phyloP scores from a whole-genome alignment of 1,139 yeast species.

The Hyphopichia buzzinii region DNA sequence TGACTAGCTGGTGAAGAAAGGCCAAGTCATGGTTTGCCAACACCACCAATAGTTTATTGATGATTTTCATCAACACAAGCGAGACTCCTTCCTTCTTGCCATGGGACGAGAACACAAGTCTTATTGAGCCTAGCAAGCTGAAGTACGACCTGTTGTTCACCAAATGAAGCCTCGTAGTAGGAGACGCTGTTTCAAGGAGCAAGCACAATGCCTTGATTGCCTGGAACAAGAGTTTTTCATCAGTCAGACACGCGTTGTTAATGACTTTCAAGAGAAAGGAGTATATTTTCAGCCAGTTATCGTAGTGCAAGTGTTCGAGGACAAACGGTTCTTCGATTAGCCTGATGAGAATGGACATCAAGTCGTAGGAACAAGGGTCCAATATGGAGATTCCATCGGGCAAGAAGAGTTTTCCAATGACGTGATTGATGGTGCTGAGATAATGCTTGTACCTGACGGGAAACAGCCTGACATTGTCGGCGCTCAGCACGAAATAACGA shows the following conservation, averaged over 20 bases:
- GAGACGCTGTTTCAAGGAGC: background rate
- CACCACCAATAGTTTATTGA: slow-evolving; percentile 35
- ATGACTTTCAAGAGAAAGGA: slow-evolving; percentile 18
- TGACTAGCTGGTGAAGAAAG: slow-evolving; percentile 27
- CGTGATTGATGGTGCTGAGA: slow-evolving; percentile 21
- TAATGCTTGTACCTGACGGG: slow-evolving; percentile 26
- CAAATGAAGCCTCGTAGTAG: slow-evolving; percentile 17
- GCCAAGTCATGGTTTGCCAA: slow-evolving; percentile 31
- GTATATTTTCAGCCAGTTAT: slow-evolving; percentile 29
- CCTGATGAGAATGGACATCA: slow-evolving; percentile 25
- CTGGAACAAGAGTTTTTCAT: slow-evolving; percentile 1
- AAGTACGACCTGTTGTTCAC: slow-evolving; percentile 16
- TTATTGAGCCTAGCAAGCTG: slow-evolving; percentile 21
- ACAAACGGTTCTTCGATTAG: slow-evolving; percentile 32
- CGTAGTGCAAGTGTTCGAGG: slow-evolving; percentile 35
- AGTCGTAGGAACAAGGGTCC: slow-evolving; percentile 35
- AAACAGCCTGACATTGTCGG: background rate
- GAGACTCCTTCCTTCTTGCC: slow-evolving; percentile 22
- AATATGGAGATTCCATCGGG: slow-evolving; percentile 14
- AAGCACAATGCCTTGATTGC: background rate
- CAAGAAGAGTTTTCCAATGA: slow-evolving; percentile 19
- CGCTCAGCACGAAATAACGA: slow-evolving; percentile 10
- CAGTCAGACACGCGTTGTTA: background rate
- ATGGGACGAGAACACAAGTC: slow-evolving; percentile 13
- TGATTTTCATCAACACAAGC: slow-evolving; percentile 28